Evolutionary conservation across 768 basidiomycete genomes (phyloP).

Genomic region (Cystobasidium onofrii): DNA sequence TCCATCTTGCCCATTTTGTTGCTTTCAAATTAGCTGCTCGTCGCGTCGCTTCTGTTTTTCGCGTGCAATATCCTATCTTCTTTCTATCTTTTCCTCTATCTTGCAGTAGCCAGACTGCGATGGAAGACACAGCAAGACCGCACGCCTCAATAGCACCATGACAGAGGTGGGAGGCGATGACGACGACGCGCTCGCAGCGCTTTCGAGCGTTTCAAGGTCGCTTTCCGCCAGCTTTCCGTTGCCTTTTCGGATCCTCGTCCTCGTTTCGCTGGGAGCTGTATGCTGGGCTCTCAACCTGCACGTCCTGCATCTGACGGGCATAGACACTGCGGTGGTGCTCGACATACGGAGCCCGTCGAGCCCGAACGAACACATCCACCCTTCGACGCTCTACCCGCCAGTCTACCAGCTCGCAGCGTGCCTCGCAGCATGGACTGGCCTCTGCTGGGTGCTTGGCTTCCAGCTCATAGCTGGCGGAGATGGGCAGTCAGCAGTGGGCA

Average conservation of each 20-base stretch:
- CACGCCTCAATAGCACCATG: background rate
- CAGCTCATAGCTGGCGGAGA: constrained; percentile 16
- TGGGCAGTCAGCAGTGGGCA: background rate
- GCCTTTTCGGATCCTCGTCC: constrained; percentile 74
- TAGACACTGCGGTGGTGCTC: constrained; percentile 66
- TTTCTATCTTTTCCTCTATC: background rate
- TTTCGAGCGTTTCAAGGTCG: background rate
- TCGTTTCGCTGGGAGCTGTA: constrained; percentile 69
- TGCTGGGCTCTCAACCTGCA: constrained; percentile 93
- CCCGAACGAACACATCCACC: constrained; percentile 42
- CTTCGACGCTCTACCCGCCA: constrained; percentile 52
- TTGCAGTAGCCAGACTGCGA: background rate
- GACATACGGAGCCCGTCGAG: constrained; percentile 50
- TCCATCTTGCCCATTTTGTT: too few species aligned
- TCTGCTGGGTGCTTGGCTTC: constrained; percentile 31
- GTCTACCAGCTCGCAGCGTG: constrained; percentile 43
- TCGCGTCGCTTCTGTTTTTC: background rate
- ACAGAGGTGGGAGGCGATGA: background rate
- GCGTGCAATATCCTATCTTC: background rate
- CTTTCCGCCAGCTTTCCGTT: constrained; percentile 57
- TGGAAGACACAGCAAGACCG: background rate
- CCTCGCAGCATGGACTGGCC: constrained; percentile 33
- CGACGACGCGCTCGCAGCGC: background rate
- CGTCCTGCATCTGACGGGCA: constrained; percentile 61
- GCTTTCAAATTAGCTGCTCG: background rate